Conservation (phyloP, 768 basidiomycete species). For the Tulasnella sp. region DNA sequence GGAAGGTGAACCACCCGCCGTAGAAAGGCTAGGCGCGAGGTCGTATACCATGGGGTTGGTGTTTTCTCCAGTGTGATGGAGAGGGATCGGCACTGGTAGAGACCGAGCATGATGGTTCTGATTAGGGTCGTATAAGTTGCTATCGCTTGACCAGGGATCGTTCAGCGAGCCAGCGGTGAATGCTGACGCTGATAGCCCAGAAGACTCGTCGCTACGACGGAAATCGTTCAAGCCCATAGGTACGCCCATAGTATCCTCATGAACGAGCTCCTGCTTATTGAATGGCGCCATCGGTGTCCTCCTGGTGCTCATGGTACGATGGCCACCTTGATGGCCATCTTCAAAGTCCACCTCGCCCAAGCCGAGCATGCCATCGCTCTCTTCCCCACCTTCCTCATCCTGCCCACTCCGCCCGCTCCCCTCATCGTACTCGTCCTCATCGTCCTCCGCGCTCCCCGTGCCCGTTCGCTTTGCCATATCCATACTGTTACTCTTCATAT, state of each 20-base stretch:
- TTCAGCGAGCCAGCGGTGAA: not conserved
- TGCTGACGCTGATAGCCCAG: not conserved
- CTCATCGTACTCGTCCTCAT: not conserved
- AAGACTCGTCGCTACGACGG: not conserved
- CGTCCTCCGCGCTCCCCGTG: not conserved
- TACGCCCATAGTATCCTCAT: not conserved
- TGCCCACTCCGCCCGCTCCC: not conserved
- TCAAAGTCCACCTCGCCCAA: constrained; percentile 9
- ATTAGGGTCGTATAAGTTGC: not conserved
- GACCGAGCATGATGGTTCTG: not conserved
- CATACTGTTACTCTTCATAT: not conserved
- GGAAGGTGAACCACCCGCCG: not conserved
- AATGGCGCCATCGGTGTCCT: not conserved
- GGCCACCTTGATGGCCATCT: not conserved
- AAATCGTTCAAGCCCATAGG: not conserved
- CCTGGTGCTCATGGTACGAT: not conserved
- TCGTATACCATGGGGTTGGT: not conserved
- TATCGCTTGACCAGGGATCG: not conserved
- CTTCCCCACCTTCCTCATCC: not conserved
- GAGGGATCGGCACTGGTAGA: not conserved
- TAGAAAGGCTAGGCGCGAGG: not conserved
- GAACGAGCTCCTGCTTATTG: not conserved
- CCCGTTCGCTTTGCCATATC: not conserved
- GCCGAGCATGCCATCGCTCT: constrained; percentile 11
- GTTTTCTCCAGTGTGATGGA: not conserved